Evolutionary conservation across 805 yeast species (phyloP).

Genomic region (Kluyveromyces starmeri): DNA sequence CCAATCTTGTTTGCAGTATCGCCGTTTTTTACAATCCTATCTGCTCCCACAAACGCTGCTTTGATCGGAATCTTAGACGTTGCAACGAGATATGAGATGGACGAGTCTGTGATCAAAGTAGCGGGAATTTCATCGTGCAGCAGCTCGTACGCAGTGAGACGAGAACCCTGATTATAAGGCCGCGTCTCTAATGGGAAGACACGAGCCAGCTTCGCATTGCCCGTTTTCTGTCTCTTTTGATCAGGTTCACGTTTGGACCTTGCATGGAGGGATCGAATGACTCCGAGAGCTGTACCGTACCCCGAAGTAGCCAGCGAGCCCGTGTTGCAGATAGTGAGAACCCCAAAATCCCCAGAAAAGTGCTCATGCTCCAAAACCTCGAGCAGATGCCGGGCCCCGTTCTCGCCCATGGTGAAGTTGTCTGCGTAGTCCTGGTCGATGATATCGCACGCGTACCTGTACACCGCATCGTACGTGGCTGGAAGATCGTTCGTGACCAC

Average conservation of each 20-base stretch:
- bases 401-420: constrained; percentile 67
- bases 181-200: constrained; percentile 90
- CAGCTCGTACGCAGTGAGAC: constrained; percentile 85
- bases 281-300: constrained; percentile 94
- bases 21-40: constrained; percentile 85
- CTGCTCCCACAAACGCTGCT: constrained; percentile 91
- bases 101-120: constrained; percentile 81
- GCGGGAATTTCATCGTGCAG: constrained; percentile 81
- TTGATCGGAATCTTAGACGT: constrained; percentile 53
- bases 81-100: constrained; percentile 70
- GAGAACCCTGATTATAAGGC: constrained; percentile 94
- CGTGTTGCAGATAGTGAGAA: constrained; percentile 89
- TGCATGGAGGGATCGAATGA: constrained; percentile 63
- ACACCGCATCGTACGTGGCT: constrained; percentile 26
- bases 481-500: constrained; percentile 24
- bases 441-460: constrained; percentile 42
- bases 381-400: constrained; percentile 66
- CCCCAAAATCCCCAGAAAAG: constrained; percentile 61
- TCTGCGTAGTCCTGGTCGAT: constrained; percentile 72
- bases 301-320: constrained; percentile 97
- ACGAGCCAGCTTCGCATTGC: constrained; percentile 46
- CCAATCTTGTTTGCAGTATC: constrained; percentile 97
- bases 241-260: constrained; percentile 26
- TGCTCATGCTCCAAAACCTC: constrained; percentile 37
- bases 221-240: constrained; percentile 19